These are phyloP conservation scores for Waltergamsia citrina DNA, from an alignment of 2,329 filamentous ascomycete genomes.

Conservation along the genomic window DNA sequence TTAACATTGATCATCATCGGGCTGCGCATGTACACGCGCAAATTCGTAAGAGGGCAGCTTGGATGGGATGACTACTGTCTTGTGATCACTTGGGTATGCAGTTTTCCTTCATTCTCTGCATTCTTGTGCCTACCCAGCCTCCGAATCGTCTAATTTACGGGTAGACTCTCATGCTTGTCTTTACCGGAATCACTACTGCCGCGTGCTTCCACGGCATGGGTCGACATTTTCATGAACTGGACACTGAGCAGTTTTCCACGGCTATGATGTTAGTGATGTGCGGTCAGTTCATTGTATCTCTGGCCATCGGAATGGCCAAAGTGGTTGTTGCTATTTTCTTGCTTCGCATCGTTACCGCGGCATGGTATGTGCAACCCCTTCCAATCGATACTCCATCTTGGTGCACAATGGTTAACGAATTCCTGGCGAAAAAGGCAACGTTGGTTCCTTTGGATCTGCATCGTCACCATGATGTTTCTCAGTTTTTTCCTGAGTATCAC, in stretches of 20 bases:
- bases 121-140: not conserved
- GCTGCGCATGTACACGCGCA: slow-evolving; percentile 1
- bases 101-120: not conserved
- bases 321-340: slow-evolving; percentile 2
- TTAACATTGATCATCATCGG: not conserved
- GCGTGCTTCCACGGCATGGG: slow-evolving; percentile 1
- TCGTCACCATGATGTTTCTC: not conserved
- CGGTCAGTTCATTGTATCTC: not conserved
- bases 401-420: not conserved
- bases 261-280: not conserved
- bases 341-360: slow-evolving; percentile 1
- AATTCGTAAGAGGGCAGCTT: slow-evolving; percentile 1
- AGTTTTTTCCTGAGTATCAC: not conserved
- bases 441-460: slow-evolving; percentile 1
- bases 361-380: not conserved
- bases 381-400: not conserved
- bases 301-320: slow-evolving; percentile 3
- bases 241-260: not conserved
- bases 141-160: no score
- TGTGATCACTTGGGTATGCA: not conserved
- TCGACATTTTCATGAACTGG: not conserved
- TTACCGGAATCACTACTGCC: not conserved
- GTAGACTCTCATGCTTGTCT: not conserved
- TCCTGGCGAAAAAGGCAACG: not conserved
- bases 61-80: slow-evolving; percentile 3